Conservation (phyloP, 2,329 filamentous ascomycete species). For the Didymella sp. region DNA sequence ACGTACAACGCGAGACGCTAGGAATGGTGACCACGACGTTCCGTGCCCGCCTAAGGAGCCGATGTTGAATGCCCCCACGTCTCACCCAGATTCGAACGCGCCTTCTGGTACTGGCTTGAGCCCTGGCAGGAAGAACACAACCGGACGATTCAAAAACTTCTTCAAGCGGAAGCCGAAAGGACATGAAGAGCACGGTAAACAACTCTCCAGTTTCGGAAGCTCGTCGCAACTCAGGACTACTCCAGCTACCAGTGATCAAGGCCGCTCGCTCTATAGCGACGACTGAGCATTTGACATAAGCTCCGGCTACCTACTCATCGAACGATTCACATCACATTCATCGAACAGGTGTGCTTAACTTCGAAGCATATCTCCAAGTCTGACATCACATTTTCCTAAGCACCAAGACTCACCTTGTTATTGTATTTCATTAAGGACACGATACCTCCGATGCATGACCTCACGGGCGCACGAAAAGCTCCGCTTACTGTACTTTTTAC, state of each 20-base stretch:
- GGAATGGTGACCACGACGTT: slow-evolving; percentile 40
- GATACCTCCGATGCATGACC: slow-evolving; percentile 23
- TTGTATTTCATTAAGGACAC: slow-evolving; percentile 13
- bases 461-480: slow-evolving; percentile 23
- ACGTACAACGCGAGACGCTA: slow-evolving; percentile 35
- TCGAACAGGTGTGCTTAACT: not conserved
- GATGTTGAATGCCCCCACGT: slow-evolving; percentile 30
- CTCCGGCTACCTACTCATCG: not conserved
- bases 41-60: slow-evolving; percentile 36
- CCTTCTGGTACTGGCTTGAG: slow-evolving; percentile 30
- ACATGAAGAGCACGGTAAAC: slow-evolving; percentile 42
- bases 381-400: not conserved
- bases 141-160: slow-evolving; percentile 47
- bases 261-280: slow-evolving; percentile 45
- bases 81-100: slow-evolving; percentile 21
- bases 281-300: slow-evolving; percentile 29
- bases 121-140: slow-evolving; percentile 37
- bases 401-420: slow-evolving; percentile 12
- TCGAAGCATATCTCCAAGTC: not conserved
- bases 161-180: slow-evolving; percentile 46
- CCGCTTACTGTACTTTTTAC: slow-evolving; percentile 22
- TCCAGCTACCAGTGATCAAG: slow-evolving; percentile 45
- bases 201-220: slow-evolving; percentile 45
- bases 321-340: not conserved
- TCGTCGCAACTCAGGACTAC: slow-evolving; percentile 45